Conservation (phyloP, 2,329 filamentous ascomycete genomes). For the Aureobasidium sp. region DNA sequence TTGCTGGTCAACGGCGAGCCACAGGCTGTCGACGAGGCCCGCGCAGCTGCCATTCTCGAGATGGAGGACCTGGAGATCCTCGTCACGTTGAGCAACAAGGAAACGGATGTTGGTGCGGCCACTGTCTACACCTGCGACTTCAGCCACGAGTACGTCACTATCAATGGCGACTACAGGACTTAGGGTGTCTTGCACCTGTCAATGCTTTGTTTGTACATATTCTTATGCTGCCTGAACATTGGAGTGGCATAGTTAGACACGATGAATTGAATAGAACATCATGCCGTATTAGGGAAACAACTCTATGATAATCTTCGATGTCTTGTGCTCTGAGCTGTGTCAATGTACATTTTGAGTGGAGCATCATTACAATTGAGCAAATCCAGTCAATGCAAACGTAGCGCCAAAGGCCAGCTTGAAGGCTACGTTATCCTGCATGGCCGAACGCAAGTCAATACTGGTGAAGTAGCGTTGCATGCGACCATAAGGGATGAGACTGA, state of each 20-base stretch:
- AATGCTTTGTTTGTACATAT: neutral
- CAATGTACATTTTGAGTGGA: neutral
- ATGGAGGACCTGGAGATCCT: conserved; percentile 72
- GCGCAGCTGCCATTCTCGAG: conserved; percentile 69
- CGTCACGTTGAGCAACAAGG: conserved; percentile 57
- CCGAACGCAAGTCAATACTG: conserved; percentile 41
- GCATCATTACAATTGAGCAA: conserved; percentile 32
- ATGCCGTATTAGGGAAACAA: too few species aligned
- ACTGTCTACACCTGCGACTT: conserved; percentile 83
- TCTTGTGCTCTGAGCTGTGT: neutral
- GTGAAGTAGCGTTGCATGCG: conserved; percentile 44
- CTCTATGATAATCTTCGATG: neutral
- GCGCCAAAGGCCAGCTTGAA: conserved; percentile 64
- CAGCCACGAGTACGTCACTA: conserved; percentile 71
- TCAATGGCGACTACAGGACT: conserved; percentile 60
- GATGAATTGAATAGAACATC: neutral
- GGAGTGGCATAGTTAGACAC: neutral
- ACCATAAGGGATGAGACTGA: conserved; percentile 43
- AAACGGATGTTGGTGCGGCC: conserved; percentile 38
- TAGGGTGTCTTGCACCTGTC: neutral
- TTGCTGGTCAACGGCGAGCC: conserved; percentile 73
- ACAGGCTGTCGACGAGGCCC: conserved; percentile 65
- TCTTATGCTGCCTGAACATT: neutral
- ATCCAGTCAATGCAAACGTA: conserved; percentile 63
- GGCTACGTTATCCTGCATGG: conserved; percentile 50